Percentiles rank a stretch among this genome's conserved stretches.
Evolutionary conservation across 345 rosid genomes (phyloP).

Genomic region (Bretschneidera sinensis): DNA sequence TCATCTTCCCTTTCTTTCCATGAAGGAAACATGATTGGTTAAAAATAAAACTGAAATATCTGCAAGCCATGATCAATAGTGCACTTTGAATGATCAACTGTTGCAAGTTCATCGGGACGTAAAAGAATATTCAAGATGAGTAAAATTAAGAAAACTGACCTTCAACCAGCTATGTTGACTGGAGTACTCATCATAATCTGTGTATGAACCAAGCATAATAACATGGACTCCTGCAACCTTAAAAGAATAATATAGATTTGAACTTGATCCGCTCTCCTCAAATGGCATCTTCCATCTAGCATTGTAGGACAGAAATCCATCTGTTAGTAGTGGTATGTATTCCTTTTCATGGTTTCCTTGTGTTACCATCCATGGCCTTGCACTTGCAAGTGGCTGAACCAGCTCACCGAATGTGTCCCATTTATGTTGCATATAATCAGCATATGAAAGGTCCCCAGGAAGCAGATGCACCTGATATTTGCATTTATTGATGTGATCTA

Average conservation of each 20-base stretch:
- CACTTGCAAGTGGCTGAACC: conserved; percentile 89
- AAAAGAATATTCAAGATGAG: background rate
- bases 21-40: no score
- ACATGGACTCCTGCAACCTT: conserved; percentile 81
- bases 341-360: conserved; percentile 93
- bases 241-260: conserved; percentile 91
- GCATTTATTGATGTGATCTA: conserved; percentile 75
- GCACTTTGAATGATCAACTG: background rate
- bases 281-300: conserved; percentile 96
- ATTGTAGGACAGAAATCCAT: conserved; percentile 72
- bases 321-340: conserved; percentile 54
- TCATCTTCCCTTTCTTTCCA: no score
- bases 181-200: conserved; percentile 59
- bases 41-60: background rate
- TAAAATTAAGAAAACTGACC: conserved; percentile 30
- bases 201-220: conserved; percentile 85
- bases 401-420: conserved; percentile 95
- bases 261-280: conserved; percentile 80
- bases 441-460: conserved; percentile 96
- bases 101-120: background rate
- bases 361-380: conserved; percentile 98
- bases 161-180: conserved; percentile 81
- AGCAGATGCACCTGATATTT: conserved; percentile 74
- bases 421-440: conserved; percentile 71
- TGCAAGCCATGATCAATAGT: background rate